Percentiles rank a stretch among this genome's conserved stretches.
Evolutionary conservation across 805 yeast genomes (phyloP).

Genomic region (Myxozyma udenii): DNA sequence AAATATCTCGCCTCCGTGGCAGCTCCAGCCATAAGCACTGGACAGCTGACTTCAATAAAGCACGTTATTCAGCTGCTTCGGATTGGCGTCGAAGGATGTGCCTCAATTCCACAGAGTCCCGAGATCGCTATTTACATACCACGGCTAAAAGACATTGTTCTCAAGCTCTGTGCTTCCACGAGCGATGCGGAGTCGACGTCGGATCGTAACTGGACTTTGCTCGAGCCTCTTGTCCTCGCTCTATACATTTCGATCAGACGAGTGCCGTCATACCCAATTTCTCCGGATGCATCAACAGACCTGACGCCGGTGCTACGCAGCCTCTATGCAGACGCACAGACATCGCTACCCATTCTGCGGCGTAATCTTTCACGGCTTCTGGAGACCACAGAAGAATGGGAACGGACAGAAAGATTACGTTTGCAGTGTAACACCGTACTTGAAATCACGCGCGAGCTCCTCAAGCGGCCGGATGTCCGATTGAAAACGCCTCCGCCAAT

Average conservation of each 20-base stretch:
- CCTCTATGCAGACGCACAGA: slow-evolving; percentile 18
- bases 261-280: slow-evolving; percentile 21
- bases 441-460: slow-evolving; percentile 20
- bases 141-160: slow-evolving; percentile 12
- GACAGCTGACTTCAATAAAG: slow-evolving; percentile 1
- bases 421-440: slow-evolving; percentile 18
- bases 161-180: too few species aligned
- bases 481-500: slow-evolving; percentile 19
- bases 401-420: slow-evolving; percentile 3
- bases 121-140: slow-evolving; percentile 23
- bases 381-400: not conserved
- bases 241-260: slow-evolving; percentile 19
- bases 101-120: slow-evolving; percentile 15
- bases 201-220: slow-evolving; percentile 17
- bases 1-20: slow-evolving; percentile 14
- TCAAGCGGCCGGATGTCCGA: slow-evolving; percentile 13
- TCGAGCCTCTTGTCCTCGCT: slow-evolving; percentile 20
- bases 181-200: not conserved
- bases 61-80: slow-evolving; percentile 12
- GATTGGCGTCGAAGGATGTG: slow-evolving; percentile 24
- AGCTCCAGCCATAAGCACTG: slow-evolving; percentile 16
- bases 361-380: not conserved
- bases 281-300: slow-evolving; percentile 24
- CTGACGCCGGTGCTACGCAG: slow-evolving; percentile 19
- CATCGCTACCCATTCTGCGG: slow-evolving; percentile 8